Conservation (phyloP, 495 filamentous ascomycete species). For the Parathielavia hyrcaniae region DNA sequence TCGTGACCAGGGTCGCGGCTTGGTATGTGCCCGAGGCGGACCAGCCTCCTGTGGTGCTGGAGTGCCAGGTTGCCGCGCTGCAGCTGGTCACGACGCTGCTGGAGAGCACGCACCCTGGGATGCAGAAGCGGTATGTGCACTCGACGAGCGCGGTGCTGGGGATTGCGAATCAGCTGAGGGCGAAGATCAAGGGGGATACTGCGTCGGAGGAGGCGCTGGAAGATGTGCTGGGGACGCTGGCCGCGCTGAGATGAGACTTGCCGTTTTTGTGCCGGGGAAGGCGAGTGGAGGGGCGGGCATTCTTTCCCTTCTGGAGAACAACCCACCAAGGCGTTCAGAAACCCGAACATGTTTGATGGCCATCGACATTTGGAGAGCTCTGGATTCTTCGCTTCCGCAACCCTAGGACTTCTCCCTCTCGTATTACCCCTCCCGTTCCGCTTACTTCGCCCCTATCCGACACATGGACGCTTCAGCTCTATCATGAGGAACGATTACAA, state of each 20-base stretch:
- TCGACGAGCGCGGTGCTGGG: conserved; percentile 38
- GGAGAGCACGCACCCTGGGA: conserved; percentile 37
- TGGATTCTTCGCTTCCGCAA: too few relatives aligned
- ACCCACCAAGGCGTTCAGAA: background rate
- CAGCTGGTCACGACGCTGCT: conserved; percentile 48
- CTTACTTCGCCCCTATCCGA: too few relatives aligned
- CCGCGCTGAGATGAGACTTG: conserved; percentile 13
- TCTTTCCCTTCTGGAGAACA: background rate
- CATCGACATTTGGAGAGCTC: too few relatives aligned
- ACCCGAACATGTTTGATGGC: too few relatives aligned
- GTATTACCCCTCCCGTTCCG: too few relatives aligned
- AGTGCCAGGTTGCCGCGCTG: conserved; percentile 45
- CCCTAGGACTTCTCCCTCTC: too few relatives aligned
- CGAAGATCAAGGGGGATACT: conserved; percentile 19
- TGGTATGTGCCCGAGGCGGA: conserved; percentile 28
- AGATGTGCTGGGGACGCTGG: conserved; percentile 26
- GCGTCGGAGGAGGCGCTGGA: conserved; percentile 27
- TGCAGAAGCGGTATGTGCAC: conserved; percentile 42
- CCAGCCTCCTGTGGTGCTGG: conserved; percentile 30
- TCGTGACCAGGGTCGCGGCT: conserved; percentile 37
- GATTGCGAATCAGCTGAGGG: conserved; percentile 33
- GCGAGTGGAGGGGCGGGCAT: background rate
- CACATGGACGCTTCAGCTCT: too few relatives aligned
- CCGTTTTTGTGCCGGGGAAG: background rate
- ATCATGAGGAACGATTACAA: too few relatives aligned